phyloP scores from a whole-genome alignment of 1,139 yeast genomes.

The Arxiozyma telluris region DNA sequence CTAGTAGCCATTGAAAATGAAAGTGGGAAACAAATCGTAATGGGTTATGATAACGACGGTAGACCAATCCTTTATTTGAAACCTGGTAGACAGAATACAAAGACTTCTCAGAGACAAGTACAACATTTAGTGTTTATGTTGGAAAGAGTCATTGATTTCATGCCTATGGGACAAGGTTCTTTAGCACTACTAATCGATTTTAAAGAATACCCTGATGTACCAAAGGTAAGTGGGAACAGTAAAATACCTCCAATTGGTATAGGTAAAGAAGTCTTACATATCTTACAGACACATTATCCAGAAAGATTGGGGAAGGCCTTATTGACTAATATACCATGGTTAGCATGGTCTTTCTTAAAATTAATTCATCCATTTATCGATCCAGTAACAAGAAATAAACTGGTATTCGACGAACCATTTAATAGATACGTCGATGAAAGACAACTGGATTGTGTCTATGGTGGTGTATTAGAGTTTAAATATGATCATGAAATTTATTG shows the following conservation, averaged over 20 bases:
- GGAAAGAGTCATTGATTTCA: constrained; percentile 80
- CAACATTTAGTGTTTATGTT: constrained; percentile 88
- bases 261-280: constrained; percentile 65
- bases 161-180: constrained; percentile 95
- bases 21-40: constrained; percentile 80
- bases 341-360: constrained; percentile 83
- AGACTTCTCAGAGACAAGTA: constrained; percentile 77
- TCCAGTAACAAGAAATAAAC: constrained; percentile 85
- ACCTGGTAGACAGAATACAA: constrained; percentile 91
- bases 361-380: constrained; percentile 90
- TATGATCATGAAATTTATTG: constrained; percentile 76
- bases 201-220: constrained; percentile 52
- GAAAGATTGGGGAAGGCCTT: constrained; percentile 89
- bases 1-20: constrained; percentile 61
- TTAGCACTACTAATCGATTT: constrained; percentile 84
- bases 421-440: constrained; percentile 68
- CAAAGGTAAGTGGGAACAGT: constrained; percentile 40
- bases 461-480: constrained; percentile 75
- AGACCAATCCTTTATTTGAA: constrained; percentile 85
- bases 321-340: constrained; percentile 84
- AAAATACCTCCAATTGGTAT: constrained; percentile 79
- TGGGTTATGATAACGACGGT: constrained; percentile 82
- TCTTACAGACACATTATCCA: constrained; percentile 87
- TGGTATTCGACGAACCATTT: constrained; percentile 85
- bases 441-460: constrained; percentile 76